Percentiles rank a stretch among this genome's conserved stretches.
phyloP scores from a whole-genome alignment of 1,284 basidiomycete genomes.

The Schizophyllum commune region DNA sequence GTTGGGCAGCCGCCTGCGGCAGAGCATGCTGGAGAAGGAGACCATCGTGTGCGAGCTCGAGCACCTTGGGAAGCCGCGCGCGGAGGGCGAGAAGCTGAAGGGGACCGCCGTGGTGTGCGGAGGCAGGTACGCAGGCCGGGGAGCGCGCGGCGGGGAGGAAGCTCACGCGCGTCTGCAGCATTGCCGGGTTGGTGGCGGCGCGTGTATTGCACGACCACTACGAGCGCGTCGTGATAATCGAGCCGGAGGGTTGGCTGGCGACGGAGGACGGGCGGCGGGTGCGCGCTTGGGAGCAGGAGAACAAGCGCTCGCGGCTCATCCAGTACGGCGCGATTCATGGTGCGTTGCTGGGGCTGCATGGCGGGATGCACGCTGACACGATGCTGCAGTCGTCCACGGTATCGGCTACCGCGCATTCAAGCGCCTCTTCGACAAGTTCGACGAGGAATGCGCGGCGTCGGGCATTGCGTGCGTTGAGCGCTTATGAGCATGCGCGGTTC shows the following conservation, averaged over 20 bases:
- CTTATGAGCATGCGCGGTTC: not conserved
- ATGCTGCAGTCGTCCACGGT: not conserved
- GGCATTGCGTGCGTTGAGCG: not conserved
- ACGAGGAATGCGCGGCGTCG: not conserved
- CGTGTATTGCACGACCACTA: constrained; percentile 10
- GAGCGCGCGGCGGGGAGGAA: not conserved
- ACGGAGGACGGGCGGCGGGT: not conserved
- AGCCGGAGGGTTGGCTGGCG: constrained; percentile 4
- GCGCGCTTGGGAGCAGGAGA: not conserved
- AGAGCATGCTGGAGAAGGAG: not conserved
- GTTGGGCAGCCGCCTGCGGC: not conserved
- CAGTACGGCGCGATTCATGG: constrained; percentile 8
- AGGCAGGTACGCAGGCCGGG: not conserved
- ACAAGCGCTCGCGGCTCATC: constrained; percentile 8
- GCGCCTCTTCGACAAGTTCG: not conserved
- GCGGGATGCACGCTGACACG: not conserved
- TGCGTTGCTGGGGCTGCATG: not conserved
- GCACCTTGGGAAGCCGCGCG: not conserved
- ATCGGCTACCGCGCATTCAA: not conserved
- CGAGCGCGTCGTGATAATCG: constrained; percentile 8
- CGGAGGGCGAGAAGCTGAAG: constrained; percentile 4
- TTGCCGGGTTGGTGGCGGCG: constrained; percentile 9
- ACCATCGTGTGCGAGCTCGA: not conserved
- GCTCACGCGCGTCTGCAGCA: not conserved
- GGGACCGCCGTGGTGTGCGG: constrained; percentile 3